phyloP scores from a whole-genome alignment of 495 filamentous ascomycete genomes.

The Xylaria palmicola region DNA sequence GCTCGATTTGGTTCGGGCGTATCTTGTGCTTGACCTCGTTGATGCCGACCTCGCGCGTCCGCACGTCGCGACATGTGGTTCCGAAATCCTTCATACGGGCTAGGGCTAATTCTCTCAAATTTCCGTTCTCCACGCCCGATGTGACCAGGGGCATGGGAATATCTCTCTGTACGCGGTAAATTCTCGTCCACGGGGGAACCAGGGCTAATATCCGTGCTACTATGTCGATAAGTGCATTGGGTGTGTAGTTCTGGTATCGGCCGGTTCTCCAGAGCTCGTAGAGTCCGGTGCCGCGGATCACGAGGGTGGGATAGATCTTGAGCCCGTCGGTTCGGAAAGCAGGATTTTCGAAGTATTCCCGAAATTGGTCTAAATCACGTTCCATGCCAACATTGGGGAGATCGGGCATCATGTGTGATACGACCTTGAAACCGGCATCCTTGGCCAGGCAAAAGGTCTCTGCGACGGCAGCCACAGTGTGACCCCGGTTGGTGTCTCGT shows the following conservation, averaged over 20 bases:
- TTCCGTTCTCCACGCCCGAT: constrained; percentile 95
- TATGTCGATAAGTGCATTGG: constrained; percentile 91
- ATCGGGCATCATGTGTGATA: constrained; percentile 99
- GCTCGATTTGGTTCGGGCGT: constrained; percentile 90
- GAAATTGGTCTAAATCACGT: constrained; percentile 92
- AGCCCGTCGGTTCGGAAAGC: constrained; percentile 96
- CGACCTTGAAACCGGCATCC: constrained; percentile 97
- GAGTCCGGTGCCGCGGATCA: constrained; percentile 93
- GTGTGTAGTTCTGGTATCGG: constrained; percentile 96
- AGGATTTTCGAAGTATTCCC: constrained; percentile 96
- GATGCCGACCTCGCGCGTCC: constrained; percentile 94
- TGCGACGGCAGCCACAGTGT: constrained; percentile 90
- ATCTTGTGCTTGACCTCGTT: constrained; percentile 99
- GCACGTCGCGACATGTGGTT: constrained; percentile 95
- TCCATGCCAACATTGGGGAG: constrained; percentile 98
- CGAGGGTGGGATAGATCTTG: constrained; percentile 97
- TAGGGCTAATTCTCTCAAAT: constrained; percentile 87
- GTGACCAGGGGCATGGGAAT: constrained; percentile 99
- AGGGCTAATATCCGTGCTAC: constrained; percentile 93
- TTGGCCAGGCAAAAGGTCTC: constrained; percentile 95
- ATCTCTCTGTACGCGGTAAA: constrained; percentile 97
- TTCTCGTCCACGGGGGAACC: constrained; percentile 95
- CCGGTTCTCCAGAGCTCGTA: constrained; percentile 98
- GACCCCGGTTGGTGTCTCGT: constrained; percentile 92
- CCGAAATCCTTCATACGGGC: constrained; percentile 98